Evolutionary conservation across 176 grass and related monocot genomes (phyloP).

Genomic region (Avena insularis): DNA sequence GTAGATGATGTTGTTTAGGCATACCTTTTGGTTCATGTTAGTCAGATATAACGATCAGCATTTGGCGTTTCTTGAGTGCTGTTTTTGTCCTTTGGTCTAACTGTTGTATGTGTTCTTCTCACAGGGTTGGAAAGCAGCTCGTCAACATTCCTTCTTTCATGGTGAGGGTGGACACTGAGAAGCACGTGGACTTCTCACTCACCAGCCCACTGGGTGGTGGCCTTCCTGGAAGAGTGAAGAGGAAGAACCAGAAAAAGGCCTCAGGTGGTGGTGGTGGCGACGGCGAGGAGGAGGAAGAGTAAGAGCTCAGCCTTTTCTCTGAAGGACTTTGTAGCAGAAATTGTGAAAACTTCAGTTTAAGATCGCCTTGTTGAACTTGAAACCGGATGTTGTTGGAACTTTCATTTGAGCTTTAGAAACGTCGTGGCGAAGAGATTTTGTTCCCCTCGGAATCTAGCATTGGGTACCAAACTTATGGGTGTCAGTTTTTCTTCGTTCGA

Average conservation of each 20-base stretch:
- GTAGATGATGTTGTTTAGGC: not conserved
- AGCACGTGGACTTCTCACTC: slow-evolving; percentile 52
- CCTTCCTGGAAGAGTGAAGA: slow-evolving; percentile 67
- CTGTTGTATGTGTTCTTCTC: not conserved
- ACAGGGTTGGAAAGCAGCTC: slow-evolving; percentile 68
- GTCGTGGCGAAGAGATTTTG: not conserved
- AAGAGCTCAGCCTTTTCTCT: not conserved
- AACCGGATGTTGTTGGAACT: not conserved
- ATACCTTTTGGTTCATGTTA: not conserved
- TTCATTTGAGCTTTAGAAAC: not conserved
- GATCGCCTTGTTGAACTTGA: not conserved
- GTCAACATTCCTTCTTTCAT: slow-evolving; percentile 82
- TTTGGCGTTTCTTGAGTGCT: not conserved
- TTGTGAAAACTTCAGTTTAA: not conserved
- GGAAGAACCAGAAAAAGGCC: slow-evolving; percentile 69
- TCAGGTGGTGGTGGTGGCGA: slow-evolving; percentile 51
- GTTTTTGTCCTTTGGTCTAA: not conserved
- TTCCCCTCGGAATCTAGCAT: not conserved
- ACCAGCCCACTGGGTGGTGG: slow-evolving; percentile 59
- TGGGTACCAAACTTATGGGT: not conserved
- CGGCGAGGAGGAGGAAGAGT: slow-evolving; percentile 61
- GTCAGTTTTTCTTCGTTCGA: slow-evolving; percentile 1
- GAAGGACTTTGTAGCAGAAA: not conserved
- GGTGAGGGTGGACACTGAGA: slow-evolving; percentile 80
- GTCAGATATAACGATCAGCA: not conserved